Percentiles rank a stretch among this genome's conserved stretches.
Evolutionary conservation across 2,329 filamentous ascomycete species (phyloP).

Genomic region (Colletotrichum ledebouriae): DNA sequence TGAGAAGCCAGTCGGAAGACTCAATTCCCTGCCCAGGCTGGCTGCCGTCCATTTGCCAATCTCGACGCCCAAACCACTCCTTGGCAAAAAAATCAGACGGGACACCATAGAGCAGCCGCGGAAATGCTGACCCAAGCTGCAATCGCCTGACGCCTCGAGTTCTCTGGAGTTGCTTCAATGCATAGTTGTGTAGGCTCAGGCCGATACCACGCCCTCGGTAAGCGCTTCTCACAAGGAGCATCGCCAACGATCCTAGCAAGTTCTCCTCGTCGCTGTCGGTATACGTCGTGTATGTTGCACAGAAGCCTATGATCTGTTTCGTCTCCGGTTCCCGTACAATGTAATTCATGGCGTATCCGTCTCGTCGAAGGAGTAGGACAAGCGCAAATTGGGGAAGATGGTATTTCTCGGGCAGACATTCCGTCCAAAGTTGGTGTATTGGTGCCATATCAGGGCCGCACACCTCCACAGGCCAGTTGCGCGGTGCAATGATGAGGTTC

Average conservation of each 20-base stretch:
- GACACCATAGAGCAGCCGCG: conserved; percentile 68
- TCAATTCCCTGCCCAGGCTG: conserved; percentile 59
- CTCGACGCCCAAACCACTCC: conserved; percentile 67
- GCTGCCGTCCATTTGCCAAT: conserved; percentile 62
- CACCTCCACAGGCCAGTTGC: conserved; percentile 57
- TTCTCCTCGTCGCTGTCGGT: conserved; percentile 65
- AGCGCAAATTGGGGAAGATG: conserved; percentile 59
- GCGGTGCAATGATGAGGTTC: conserved; percentile 35
- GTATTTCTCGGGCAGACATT: conserved; percentile 61
- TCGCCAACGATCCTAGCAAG: conserved; percentile 68
- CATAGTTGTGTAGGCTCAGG: conserved; percentile 65
- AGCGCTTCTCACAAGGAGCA: conserved; percentile 64
- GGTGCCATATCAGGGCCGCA: conserved; percentile 58
- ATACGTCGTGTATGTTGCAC: conserved; percentile 71
- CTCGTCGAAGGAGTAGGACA: conserved; percentile 62
- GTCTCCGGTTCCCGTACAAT: conserved; percentile 63
- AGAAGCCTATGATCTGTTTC: conserved; percentile 66
- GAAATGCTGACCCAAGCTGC: conserved; percentile 71
- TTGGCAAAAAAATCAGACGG: conserved; percentile 58
- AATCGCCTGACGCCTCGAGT: conserved; percentile 66
- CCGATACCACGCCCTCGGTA: conserved; percentile 66
- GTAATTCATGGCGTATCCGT: conserved; percentile 70
- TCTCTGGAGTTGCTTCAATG: conserved; percentile 61
- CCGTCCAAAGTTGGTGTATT: conserved; percentile 62
- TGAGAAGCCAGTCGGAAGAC: conserved; percentile 67